Evolutionary conservation across 1,284 basidiomycete species (phyloP).

Genomic region (Porodaedalea pini): DNA sequence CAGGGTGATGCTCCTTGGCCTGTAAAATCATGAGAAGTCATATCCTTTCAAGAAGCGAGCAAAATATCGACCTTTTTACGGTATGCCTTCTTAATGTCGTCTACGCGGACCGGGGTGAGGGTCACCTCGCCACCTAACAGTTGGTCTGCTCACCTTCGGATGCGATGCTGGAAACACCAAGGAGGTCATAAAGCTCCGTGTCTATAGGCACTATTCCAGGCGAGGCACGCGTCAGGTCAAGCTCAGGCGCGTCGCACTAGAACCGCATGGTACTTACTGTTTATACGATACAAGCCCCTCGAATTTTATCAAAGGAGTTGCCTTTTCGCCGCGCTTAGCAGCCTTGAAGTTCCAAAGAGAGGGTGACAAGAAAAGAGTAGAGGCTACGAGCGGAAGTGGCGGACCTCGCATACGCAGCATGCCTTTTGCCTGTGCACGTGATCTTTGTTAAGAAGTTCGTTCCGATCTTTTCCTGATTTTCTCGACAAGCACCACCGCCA

Average conservation of each 20-base stretch:
- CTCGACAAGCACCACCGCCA: not conserved
- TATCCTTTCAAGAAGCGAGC: slow-evolving; percentile 19
- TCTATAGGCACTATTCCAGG: slow-evolving; percentile 60
- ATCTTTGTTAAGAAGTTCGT: no score
- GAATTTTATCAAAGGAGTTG: not conserved
- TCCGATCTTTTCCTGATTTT: no score
- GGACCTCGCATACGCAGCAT: not conserved
- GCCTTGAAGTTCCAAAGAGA: no score
- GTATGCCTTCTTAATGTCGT: slow-evolving; percentile 90
- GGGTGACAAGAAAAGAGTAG: not conserved
- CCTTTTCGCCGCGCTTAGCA: no score
- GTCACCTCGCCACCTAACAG: slow-evolving; percentile 9
- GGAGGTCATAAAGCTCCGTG: slow-evolving; percentile 75
- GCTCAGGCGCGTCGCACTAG: not conserved
- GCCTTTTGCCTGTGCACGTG: no score
- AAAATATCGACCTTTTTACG: slow-evolving; percentile 63
- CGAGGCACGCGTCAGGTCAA: slow-evolving; percentile 3
- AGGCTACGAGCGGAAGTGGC: not conserved
- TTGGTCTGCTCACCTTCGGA: slow-evolving; percentile 54
- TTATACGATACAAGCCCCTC: not conserved
- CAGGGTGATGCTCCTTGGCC: slow-evolving; percentile 90
- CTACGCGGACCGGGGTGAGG: slow-evolving; percentile 34
- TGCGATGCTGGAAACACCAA: slow-evolving; percentile 68
- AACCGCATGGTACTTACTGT: not conserved
- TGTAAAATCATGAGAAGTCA: slow-evolving; percentile 32